Evolutionary conservation across 345 rosid species (phyloP), one percentile per base, ranked within the genome.

Genomic region (Cardamine resedifolia): DNA sequence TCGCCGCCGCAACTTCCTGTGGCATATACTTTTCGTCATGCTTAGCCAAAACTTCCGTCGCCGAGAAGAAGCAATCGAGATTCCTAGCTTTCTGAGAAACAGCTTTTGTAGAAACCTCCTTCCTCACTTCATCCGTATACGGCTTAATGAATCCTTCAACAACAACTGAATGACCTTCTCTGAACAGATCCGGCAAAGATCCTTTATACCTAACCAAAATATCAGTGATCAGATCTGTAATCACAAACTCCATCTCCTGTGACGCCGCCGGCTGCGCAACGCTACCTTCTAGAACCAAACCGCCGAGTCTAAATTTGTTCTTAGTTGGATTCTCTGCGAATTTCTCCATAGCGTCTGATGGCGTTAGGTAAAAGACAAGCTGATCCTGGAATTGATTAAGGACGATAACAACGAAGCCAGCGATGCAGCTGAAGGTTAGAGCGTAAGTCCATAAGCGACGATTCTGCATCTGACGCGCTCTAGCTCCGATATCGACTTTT

Each of bases 11-110:
- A 38, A 91, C 99, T 68, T 91, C 99, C 62, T 65, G 57, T 0
- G 99, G 99, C 99, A 91, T 95, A 77, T 95, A 95, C 90, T 95
- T 95, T 80, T 95, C 99, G 9, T 95, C 98, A 11, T 95, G 98
- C 88, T 95, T 95, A 41, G 99, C 98, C 69, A 95, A 79, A 80
- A 95, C 99, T 76, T 90, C 96, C 0, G 86, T 80, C 0, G 98
- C 96, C 8, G 89, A 77, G 72, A 95, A 90, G 74, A 77, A 95
- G 44, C 91, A 87, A 2, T 88, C 93, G 1, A 74, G 73, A 33
- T 81, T 60, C 58, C 97, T 82, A 0, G 97, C 96, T 71, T 95
- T 95, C 74, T 41, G 85, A 0, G 90, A 88, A 31, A 91, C 86
- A 11, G 86, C 43, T 74, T 81, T 85, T 0, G 72, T 71, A 0